Percentiles rank a stretch among this genome's conserved stretches.
These are phyloP conservation scores for Pisolithus albus DNA, from an alignment of 768 basidiomycete genomes.

Conservation along the genomic window DNA sequence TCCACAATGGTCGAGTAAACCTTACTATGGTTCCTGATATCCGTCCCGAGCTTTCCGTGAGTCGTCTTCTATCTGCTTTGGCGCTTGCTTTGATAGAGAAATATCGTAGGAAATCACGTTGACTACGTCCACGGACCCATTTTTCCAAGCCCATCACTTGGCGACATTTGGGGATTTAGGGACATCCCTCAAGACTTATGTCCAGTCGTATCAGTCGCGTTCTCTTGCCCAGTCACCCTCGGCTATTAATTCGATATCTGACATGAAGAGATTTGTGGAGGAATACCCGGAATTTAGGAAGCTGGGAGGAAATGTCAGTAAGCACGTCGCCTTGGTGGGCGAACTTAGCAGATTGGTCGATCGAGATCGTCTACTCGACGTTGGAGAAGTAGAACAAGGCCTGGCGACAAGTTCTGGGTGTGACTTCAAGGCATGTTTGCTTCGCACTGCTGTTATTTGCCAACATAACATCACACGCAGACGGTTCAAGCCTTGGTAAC, in stretches of 20 bases:
- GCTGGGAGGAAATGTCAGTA: conserved; percentile 96
- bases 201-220: conserved; percentile 84
- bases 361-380: conserved; percentile 75
- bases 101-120: conserved; percentile 79
- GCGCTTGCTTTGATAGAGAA: conserved; percentile 7
- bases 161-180: conserved; percentile 97
- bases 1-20: conserved; percentile 90
- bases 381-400: conserved; percentile 95
- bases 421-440: conserved; percentile 66
- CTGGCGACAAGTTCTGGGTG: conserved; percentile 87
- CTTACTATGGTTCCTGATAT: conserved; percentile 80
- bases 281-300: conserved; percentile 98
- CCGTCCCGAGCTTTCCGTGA: conserved; percentile 74
- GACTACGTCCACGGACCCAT: conserved; percentile 84
- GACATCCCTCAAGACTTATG: conserved; percentile 84
- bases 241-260: conserved; percentile 85
- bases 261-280: conserved; percentile 98
- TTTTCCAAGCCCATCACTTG: conserved; percentile 86
- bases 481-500: conserved; percentile 75
- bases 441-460: not conserved
- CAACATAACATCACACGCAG: conserved; percentile 33
- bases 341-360: conserved; percentile 90
- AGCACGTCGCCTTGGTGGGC: conserved; percentile 95
- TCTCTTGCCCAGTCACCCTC: conserved; percentile 71
- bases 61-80: conserved; percentile 18